phyloP scores from a whole-genome alignment of 148 eudicot species.

The Bassia scoparia region DNA sequence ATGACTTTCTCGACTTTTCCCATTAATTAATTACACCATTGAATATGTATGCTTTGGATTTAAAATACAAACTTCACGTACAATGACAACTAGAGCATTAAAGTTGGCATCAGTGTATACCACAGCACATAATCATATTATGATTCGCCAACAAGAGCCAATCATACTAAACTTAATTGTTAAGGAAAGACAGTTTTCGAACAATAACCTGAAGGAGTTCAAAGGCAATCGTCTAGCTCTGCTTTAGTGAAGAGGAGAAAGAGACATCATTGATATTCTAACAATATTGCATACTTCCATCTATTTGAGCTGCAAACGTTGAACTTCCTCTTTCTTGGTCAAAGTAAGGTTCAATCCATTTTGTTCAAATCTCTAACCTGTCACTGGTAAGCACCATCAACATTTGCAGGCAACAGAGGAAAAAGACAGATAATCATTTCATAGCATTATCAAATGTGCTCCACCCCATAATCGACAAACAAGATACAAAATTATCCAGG shows the following conservation, averaged over 20 bases:
- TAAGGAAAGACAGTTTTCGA: not conserved
- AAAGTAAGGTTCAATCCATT: constrained; percentile 78
- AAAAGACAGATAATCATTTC: not conserved
- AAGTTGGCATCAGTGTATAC: not conserved
- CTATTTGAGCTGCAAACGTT: constrained; percentile 67
- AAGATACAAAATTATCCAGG: not conserved
- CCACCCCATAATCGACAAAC: not conserved
- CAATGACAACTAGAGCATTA: not conserved
- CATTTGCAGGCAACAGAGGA: constrained; percentile 19
- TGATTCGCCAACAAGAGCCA: constrained; percentile 1
- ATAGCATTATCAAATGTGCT: not conserved
- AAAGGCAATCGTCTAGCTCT: constrained; percentile 75
- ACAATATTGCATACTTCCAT: constrained; percentile 70
- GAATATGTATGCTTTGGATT: not conserved
- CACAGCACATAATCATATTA: not conserved
- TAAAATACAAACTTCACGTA: not conserved
- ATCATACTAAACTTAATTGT: not conserved
- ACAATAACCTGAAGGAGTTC: constrained; percentile 88
- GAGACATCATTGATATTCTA: constrained; percentile 68
- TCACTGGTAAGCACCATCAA: constrained; percentile 59
- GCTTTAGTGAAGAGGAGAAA: constrained; percentile 55
- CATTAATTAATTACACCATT: not conserved
- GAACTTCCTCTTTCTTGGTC: constrained; percentile 81
- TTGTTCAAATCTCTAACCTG: constrained; percentile 86
- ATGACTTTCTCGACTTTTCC: not conserved